These are phyloP conservation scores for Trypanosoma scelopori DNA, from an alignment of 208 protist genomes.

Conservation along the genomic window DNA sequence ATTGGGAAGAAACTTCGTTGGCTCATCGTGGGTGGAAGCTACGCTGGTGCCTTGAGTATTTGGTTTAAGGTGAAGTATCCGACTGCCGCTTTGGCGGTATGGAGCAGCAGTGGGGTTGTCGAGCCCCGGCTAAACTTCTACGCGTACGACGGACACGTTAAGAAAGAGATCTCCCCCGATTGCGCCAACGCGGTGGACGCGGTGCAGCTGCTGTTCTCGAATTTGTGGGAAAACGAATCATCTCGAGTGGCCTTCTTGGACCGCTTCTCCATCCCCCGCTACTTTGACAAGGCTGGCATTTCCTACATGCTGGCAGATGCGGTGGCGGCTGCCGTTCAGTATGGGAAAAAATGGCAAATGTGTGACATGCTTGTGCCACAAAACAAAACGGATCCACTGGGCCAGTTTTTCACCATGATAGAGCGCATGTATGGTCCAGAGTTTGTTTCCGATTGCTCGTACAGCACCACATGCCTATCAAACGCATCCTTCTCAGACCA, in stretches of 20 bases:
- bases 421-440: conserved; percentile 24
- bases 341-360: conserved; percentile 35
- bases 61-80: conserved; percentile 46
- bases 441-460: conserved; percentile 38
- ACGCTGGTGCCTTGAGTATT: conserved; percentile 40
- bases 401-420: conserved; percentile 23
- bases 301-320: conserved; percentile 45
- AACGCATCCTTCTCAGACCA: conserved; percentile 30
- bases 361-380: conserved; percentile 24
- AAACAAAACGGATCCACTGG: conserved; percentile 19
- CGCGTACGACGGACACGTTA: conserved; percentile 39
- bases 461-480: conserved; percentile 38
- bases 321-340: conserved; percentile 41
- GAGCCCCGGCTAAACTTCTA: conserved; percentile 43
- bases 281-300: conserved; percentile 34
- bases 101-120: conserved; percentile 48
- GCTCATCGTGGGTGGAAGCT: conserved; percentile 45
- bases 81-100: conserved; percentile 30
- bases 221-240: conserved; percentile 25
- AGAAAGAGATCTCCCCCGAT: conserved; percentile 22
- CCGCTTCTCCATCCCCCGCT: conserved; percentile 26
- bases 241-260: conserved; percentile 15
- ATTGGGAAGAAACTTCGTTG: conserved; percentile 33
- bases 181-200: conserved; percentile 20
- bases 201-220: conserved; percentile 23